A percentile compares a stretch with the other conserved stretches of the same genome.
Evolutionary conservation across 805 yeast species (phyloP).

Genomic region (Ogataea siamensis): DNA sequence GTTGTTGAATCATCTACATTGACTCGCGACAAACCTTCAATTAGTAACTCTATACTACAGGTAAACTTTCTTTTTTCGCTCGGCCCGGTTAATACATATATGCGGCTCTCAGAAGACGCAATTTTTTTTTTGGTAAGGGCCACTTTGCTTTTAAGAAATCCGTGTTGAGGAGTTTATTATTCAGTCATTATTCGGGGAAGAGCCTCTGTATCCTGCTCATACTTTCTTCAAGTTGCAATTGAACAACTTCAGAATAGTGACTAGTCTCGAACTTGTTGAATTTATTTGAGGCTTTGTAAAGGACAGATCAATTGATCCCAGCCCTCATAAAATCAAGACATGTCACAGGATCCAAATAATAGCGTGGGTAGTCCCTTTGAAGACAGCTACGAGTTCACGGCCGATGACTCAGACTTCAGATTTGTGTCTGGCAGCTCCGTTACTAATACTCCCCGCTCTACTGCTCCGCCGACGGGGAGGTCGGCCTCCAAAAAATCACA

Average conservation of each 20-base stretch:
- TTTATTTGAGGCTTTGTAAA: background rate
- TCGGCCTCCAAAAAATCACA: constrained; percentile 11
- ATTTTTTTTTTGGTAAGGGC: constrained; percentile 9
- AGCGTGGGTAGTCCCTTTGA: constrained; percentile 20
- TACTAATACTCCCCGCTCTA: constrained; percentile 15
- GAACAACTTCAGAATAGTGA: background rate
- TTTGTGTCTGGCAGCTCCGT: constrained; percentile 11
- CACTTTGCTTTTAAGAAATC: constrained; percentile 6
- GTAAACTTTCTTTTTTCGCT: constrained; percentile 1
- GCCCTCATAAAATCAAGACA: background rate
- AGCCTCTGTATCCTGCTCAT: background rate
- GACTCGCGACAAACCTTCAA: background rate
- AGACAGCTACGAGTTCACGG: constrained; percentile 18
- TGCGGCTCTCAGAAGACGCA: constrained; percentile 1
- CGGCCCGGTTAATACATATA: constrained; percentile 3
- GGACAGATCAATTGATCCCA: constrained; percentile 9
- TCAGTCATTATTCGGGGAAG: background rate
- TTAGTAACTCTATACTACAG: background rate
- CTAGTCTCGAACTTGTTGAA: background rate
- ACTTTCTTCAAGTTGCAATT: background rate
- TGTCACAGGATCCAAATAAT: constrained; percentile 16
- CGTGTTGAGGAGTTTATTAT: background rate
- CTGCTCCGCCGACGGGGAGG: constrained; percentile 13
- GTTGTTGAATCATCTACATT: no score
- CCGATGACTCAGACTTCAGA: constrained; percentile 11